Percentiles rank a stretch among this genome's conserved stretches.
Evolutionary conservation across 306 rosid species (phyloP).

Genomic region (Astragalus membranaceus): DNA sequence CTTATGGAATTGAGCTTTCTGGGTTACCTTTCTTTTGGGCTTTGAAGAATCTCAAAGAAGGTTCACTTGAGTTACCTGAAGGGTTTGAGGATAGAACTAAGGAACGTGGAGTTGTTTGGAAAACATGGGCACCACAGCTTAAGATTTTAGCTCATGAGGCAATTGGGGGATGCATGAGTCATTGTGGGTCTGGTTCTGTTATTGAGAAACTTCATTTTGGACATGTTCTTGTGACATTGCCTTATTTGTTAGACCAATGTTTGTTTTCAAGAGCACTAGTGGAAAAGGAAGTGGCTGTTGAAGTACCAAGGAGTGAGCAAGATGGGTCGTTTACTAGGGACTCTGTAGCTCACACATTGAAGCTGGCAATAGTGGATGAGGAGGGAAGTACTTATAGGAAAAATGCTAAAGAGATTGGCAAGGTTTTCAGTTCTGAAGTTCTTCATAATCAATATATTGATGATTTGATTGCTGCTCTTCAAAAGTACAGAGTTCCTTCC

Average conservation of each 20-base stretch:
- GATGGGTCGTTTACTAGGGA: slow-evolving; percentile 8
- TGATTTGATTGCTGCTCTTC: slow-evolving; percentile 6
- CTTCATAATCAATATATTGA: slow-evolving; percentile 2
- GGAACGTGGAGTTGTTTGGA: slow-evolving; percentile 44
- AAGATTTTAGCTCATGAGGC: slow-evolving; percentile 47
- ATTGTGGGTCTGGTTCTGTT: slow-evolving; percentile 40
- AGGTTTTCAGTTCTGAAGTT: neutral
- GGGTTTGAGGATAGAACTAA: slow-evolving; percentile 45
- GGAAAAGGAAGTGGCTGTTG: slow-evolving; percentile 30
- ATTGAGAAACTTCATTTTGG: slow-evolving; percentile 42
- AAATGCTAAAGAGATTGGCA: slow-evolving; percentile 11
- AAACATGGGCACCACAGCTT: slow-evolving; percentile 51
- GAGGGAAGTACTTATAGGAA: neutral
- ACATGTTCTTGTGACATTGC: slow-evolving; percentile 36
- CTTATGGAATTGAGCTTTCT: slow-evolving; percentile 43
- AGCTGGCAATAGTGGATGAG: slow-evolving; percentile 5
- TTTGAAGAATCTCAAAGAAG: slow-evolving; percentile 23
- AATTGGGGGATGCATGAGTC: slow-evolving; percentile 42
- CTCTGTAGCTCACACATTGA: neutral
- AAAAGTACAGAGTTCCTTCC: neutral
- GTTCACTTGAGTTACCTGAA: slow-evolving; percentile 29
- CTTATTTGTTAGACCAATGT: slow-evolving; percentile 34
- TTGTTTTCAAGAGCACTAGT: slow-evolving; percentile 26
- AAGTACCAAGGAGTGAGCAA: slow-evolving; percentile 19
- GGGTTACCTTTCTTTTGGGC: slow-evolving; percentile 60